Conservation (phyloP, 2,329 filamentous ascomycete genomes). For the Botrytis fragariae region DNA sequence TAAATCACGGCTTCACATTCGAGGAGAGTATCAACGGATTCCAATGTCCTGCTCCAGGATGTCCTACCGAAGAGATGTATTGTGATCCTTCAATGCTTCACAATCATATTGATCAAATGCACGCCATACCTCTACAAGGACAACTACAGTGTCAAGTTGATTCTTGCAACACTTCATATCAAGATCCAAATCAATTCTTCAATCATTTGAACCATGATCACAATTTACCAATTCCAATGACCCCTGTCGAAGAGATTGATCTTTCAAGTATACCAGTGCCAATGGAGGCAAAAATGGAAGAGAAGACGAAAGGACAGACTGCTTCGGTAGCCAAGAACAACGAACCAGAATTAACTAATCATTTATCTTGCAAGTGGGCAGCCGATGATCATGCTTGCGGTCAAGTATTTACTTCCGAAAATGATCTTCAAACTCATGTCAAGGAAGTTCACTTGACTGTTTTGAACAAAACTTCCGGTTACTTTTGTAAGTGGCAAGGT, state of each 20-base stretch:
- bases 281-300: not conserved
- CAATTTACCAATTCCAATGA: slow-evolving; percentile 25
- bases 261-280: slow-evolving; percentile 13
- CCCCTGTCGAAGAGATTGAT: slow-evolving; percentile 26
- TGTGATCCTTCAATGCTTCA: slow-evolving; percentile 34
- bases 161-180: slow-evolving; percentile 30
- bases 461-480: slow-evolving; percentile 48
- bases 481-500: slow-evolving; percentile 54
- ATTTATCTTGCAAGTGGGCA: slow-evolving; percentile 35
- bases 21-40: slow-evolving; percentile 25
- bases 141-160: slow-evolving; percentile 32
- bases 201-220: slow-evolving; percentile 33
- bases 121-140: slow-evolving; percentile 34
- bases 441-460: slow-evolving; percentile 49
- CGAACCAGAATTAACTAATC: slow-evolving; percentile 12
- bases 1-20: slow-evolving; percentile 34
- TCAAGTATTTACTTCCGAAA: slow-evolving; percentile 35
- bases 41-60: slow-evolving; percentile 34
- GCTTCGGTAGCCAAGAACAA: not conserved
- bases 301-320: slow-evolving; percentile 2
- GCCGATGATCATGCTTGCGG: slow-evolving; percentile 24
- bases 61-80: slow-evolving; percentile 27
- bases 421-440: slow-evolving; percentile 55
- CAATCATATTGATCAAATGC: slow-evolving; percentile 34
- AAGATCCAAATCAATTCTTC: slow-evolving; percentile 30